Conservation (phyloP, 495 filamentous ascomycete species). For the Mycothermus thermophilus region DNA sequence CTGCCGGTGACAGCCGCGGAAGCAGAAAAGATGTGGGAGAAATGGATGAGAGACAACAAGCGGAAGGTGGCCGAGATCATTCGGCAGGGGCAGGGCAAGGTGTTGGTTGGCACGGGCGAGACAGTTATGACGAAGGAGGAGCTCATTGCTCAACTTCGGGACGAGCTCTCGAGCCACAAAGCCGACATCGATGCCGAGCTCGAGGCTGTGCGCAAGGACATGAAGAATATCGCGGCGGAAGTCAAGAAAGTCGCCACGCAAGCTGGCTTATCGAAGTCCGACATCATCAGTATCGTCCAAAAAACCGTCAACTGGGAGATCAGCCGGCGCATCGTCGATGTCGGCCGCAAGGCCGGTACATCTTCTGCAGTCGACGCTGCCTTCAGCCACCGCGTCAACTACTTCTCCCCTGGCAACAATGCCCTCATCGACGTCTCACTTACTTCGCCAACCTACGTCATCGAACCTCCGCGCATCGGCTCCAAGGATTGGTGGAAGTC, state of each 20-base stretch:
- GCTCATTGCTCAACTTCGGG: constrained; percentile 11
- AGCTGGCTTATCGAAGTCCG: constrained; percentile 15
- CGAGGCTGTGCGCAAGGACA: constrained; percentile 5
- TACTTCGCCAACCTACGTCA: constrained; percentile 17
- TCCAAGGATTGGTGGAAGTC: constrained; percentile 14
- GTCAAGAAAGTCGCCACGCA: background rate
- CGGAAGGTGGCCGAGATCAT: constrained; percentile 14
- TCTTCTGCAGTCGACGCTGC: constrained; percentile 14
- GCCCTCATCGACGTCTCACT: constrained; percentile 17
- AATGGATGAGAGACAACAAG: constrained; percentile 25
- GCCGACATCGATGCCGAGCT: constrained; percentile 12
- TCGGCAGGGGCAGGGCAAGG: constrained; percentile 2
- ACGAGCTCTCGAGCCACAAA: constrained; percentile 8
- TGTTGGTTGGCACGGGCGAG: no score
- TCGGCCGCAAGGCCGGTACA: constrained; percentile 17
- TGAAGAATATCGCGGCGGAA: constrained; percentile 9
- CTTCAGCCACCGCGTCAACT: constrained; percentile 27
- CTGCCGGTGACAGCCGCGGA: constrained; percentile 2
- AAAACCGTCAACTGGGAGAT: constrained; percentile 23
- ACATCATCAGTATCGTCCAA: constrained; percentile 21
- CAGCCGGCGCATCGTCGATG: constrained; percentile 23
- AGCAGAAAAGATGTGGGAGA: constrained; percentile 18
- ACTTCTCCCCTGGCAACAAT: constrained; percentile 25
- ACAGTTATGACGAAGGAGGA: constrained; percentile 12
- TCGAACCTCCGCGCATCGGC: constrained; percentile 3